Evolutionary conservation across 2,329 filamentous ascomycete genomes (phyloP).

Genomic region (Penicillium sp.): DNA sequence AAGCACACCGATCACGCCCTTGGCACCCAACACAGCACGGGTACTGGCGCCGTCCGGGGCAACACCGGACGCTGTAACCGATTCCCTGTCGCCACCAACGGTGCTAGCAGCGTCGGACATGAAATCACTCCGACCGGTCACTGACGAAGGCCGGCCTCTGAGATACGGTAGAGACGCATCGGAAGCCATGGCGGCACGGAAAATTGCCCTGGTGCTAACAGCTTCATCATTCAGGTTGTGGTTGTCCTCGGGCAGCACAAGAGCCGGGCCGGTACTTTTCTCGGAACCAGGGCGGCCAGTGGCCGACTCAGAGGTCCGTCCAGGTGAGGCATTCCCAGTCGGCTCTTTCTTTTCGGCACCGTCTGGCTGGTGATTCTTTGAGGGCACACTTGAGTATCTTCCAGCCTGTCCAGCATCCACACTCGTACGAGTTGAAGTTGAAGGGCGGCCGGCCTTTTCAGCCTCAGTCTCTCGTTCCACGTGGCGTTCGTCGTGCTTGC

Average conservation of each 20-base stretch:
- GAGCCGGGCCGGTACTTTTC: constrained; percentile 22
- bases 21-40: constrained; percentile 26
- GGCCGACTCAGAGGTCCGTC: constrained; percentile 4
- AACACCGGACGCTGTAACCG: constrained; percentile 14
- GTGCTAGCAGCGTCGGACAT: constrained; percentile 28
- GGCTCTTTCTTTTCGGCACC: constrained; percentile 1
- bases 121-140: constrained; percentile 28
- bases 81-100: constrained; percentile 25
- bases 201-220: constrained; percentile 32
- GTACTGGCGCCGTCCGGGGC: constrained; percentile 28
- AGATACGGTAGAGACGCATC: constrained; percentile 18
- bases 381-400: constrained; percentile 18
- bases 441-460: constrained; percentile 17
- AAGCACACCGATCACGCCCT: constrained; percentile 25
- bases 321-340: background rate
- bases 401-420: constrained; percentile 28
- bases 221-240: constrained; percentile 27
- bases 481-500: constrained; percentile 76
- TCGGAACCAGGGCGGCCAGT: constrained; percentile 13
- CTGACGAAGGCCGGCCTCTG: constrained; percentile 20
- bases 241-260: constrained; percentile 28
- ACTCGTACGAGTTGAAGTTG: constrained; percentile 23
- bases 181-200: constrained; percentile 24
- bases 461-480: constrained; percentile 42
- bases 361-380: constrained; percentile 1